These are phyloP conservation scores for Cenchrus americanus DNA, from an alignment of 176 grass and related monocot species.

Conservation along the genomic window DNA sequence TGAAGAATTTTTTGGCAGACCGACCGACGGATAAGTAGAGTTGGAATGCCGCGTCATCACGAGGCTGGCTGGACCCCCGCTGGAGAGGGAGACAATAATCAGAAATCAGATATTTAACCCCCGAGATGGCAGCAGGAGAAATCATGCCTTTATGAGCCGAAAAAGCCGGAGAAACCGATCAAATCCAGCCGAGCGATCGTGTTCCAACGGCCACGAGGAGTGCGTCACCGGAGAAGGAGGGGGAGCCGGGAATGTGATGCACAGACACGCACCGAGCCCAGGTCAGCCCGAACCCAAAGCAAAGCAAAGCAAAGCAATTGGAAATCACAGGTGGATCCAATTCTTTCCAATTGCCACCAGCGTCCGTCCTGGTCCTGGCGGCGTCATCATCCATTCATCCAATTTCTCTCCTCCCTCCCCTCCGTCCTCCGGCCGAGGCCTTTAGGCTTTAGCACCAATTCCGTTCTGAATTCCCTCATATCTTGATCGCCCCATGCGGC, in stretches of 20 bases:
- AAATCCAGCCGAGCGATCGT: not conserved
- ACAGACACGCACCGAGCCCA: not conserved
- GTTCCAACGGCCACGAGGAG: not conserved
- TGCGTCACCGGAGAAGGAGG: not conserved
- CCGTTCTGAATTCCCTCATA: conserved; percentile 1
- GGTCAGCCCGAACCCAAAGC: not conserved
- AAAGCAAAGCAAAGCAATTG: conserved; percentile 23
- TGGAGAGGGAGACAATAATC: not conserved
- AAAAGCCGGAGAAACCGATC: not conserved
- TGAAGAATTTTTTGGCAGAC: not conserved
- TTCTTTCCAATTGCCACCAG: not conserved
- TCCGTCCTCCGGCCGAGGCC: not conserved
- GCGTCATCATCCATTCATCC: conserved; percentile 13
- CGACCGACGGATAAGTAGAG: not conserved
- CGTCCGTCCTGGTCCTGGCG: not conserved
- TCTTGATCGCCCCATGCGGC: not conserved
- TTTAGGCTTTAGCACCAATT: conserved; percentile 4
- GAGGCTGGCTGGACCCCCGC: not conserved
- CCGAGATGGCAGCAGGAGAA: not conserved
- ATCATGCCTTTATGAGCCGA: not conserved
- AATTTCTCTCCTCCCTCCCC: too few species aligned
- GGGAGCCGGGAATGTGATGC: conserved; percentile 36
- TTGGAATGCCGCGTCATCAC: not conserved
- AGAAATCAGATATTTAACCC: not conserved
- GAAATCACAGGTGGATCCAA: conserved; percentile 52